phyloP scores from a whole-genome alignment of 1,284 basidiomycete species.

The Rhodotorula sp. region DNA sequence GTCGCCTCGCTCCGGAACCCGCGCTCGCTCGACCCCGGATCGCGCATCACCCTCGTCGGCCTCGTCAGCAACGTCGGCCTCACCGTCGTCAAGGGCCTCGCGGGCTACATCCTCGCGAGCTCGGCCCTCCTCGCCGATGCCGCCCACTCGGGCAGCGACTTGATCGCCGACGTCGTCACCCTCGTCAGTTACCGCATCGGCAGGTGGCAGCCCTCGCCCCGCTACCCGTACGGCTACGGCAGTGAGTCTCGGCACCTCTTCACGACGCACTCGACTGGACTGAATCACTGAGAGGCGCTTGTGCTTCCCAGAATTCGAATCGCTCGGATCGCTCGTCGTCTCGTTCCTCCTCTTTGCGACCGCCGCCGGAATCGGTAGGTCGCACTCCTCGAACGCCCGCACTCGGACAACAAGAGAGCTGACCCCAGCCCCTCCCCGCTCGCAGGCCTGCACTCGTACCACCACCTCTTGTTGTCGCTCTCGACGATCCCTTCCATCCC shows the following conservation, averaged over 20 bases:
- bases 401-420: background rate
- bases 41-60: conserved; percentile 57
- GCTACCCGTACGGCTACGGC: conserved; percentile 69
- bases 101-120: conserved; percentile 42
- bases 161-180: conserved; percentile 88
- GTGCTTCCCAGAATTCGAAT: conserved; percentile 53
- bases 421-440: background rate
- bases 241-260: too few species aligned
- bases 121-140: conserved; percentile 92
- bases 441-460: conserved; percentile 77
- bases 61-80: conserved; percentile 81
- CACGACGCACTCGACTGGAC: too few species aligned
- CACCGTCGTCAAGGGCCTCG: conserved; percentile 74
- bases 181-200: conserved; percentile 89
- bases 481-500: conserved; percentile 51
- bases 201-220: conserved; percentile 69
- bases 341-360: conserved; percentile 62
- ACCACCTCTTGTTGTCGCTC: conserved; percentile 69
- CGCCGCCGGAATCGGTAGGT: conserved; percentile 74
- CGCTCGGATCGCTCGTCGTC: conserved; percentile 52
- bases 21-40: conserved; percentile 45
- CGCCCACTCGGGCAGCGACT: conserved; percentile 86
- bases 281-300: too few species aligned
- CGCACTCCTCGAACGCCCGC: background rate
- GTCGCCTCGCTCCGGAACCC: conserved; percentile 37